Evolutionary conservation across 2,329 filamentous ascomycete genomes (phyloP), one percentile per base, ranked within the genome.

Genomic region (Basipetospora chlamydospora): DNA sequence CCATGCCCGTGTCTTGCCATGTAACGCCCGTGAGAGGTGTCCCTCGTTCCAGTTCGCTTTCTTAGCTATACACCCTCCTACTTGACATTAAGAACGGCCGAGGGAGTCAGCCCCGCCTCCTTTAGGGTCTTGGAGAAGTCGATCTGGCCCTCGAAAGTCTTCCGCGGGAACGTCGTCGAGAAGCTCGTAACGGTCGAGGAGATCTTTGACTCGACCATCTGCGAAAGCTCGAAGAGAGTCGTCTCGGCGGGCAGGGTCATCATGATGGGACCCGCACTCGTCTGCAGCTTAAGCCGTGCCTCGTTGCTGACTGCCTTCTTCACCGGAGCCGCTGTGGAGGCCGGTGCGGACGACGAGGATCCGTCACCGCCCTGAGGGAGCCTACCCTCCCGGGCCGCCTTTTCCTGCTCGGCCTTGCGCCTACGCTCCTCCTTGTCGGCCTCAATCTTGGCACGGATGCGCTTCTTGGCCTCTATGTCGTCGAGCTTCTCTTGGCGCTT

Each of bases 41-140:
- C n/a, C n/a, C n/a, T n/a, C n/a, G n/a, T n/a, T n/a, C n/a, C n/a
- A n/a, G n/a, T n/a, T n/a, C n/a, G n/a, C n/a, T n/a, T n/a, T n/a
- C n/a, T n/a, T n/a, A n/a, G n/a, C n/a, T n/a, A n/a, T n/a, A 31
- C 17, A 10, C 4, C 16, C 29, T 9, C 18, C 45, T 60, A 77
- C 47, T 72, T 70, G 21, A 92, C 75, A 48, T 93, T 77, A 47
- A 98, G 62, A 32, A 84, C 87, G n/a, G 87, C 86, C 43, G 84
- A 94, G 5, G 90, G 90, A 3, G 88, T 77, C 42, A 95, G 60
- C 0, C 87, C 88, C 12, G 88, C 81, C 58, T 98, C 90, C 61
- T 92, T 92, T 39, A 98, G 59, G 5, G 87, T 90, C 68, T 90
- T 80, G 25, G 83, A 83, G 50, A 95, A 86, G 54, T 93, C 90